Evolutionary conservation across 2,329 filamentous ascomycete species (phyloP), one percentile per base, ranked within the genome.

Genomic region (Botrytis medusae): DNA sequence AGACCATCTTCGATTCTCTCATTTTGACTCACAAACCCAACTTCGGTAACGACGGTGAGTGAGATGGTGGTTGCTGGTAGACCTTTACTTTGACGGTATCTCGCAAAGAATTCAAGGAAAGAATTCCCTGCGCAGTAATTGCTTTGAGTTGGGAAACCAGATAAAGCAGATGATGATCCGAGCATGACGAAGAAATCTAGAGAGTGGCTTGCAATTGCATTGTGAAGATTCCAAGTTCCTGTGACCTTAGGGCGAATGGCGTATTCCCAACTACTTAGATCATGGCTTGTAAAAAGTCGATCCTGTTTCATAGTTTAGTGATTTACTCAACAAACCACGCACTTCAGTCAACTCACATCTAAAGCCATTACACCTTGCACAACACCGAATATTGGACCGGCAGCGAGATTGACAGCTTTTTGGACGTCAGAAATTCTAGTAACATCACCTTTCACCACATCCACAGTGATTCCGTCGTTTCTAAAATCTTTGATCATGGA

Each of bases 51-150:
- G 77, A 83, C 79, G 1, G 79, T 79, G 0, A 82, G 63, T 1
- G 77, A 78, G 0, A 82, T 32, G 0, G 80, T 79, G 0, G 75
- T 69, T 4, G 76, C 77, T 4, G 80, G 72, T 1, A 80, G 77
- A 1, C 80, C 81, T 2, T 77, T 76, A 6, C 62, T 54, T 1
- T 77, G 73, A 7, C 81, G 76, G 64, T 79, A 80, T 2, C 77
- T 64, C 0, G 80, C 78, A 46, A 83, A 80, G 1, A 78, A 75
- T 67, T 84, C 83, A 1, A 83, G 78, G 75, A 81, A 84, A 14
- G 75, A 77, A 72, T 84, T 84, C 4, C 79, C 80, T 0, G 82
- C 79, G n/a, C 78, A 79, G 64, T 85, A 85, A 59, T 83, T 83
- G 40, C 74, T 76, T 68, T 84, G 82, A 0, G 78, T 80, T 1